Evolutionary conservation across 768 basidiomycete species (phyloP).

Genomic region (Macrolepiota fuliginosa): DNA sequence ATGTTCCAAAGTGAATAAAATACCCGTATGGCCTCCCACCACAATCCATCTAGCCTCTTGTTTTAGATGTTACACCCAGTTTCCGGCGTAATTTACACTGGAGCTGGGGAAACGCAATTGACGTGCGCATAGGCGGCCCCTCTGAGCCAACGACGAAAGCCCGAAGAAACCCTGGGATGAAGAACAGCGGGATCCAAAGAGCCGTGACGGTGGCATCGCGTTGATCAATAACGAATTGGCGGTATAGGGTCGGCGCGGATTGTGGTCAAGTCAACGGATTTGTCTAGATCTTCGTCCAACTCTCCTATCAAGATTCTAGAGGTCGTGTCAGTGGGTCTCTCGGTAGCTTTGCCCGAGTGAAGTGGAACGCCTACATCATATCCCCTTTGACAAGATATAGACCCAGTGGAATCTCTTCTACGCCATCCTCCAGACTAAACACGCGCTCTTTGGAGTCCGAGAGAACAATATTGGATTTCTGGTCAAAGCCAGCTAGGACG

Average conservation of each 20-base stretch:
- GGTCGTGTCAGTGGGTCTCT: constrained; percentile 2
- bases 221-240: constrained; percentile 67
- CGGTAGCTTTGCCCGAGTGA: not conserved
- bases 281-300: constrained; percentile 80
- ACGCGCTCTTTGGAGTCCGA: constrained; percentile 93
- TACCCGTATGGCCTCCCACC: not conserved
- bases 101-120: not conserved
- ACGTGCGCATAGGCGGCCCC: not conserved
- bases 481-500: constrained; percentile 88
- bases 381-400: constrained; percentile 98
- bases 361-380: constrained; percentile 74
- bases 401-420: constrained; percentile 92
- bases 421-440: constrained; percentile 86
- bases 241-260: constrained; percentile 89
- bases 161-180: not conserved
- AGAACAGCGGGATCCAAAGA: not conserved
- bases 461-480: constrained; percentile 94
- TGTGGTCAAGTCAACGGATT: constrained; percentile 66
- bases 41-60: not conserved
- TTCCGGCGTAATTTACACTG: not conserved
- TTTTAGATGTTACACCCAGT: not conserved
- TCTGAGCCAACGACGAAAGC: not conserved
- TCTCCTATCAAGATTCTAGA: constrained; percentile 75
- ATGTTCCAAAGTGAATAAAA: not conserved
- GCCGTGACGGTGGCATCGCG: not conserved